Percentiles rank a stretch among this genome's conserved stretches.
Evolutionary conservation across 1,139 yeast species (phyloP).

Genomic region (Pichia cactophila): DNA sequence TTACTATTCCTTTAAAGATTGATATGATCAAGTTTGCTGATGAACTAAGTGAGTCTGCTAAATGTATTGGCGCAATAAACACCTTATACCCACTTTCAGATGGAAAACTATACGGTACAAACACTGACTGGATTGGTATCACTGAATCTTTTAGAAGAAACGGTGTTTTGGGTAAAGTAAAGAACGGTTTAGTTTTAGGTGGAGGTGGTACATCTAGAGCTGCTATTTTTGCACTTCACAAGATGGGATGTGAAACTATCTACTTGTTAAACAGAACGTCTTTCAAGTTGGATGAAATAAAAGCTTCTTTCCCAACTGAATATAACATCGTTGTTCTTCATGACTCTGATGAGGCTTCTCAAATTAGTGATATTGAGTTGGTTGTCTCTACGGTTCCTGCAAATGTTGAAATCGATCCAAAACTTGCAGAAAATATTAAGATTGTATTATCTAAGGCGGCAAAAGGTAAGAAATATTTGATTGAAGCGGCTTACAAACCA

Average conservation of each 20-base stretch:
- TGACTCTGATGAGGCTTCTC: slow-evolving; percentile 37
- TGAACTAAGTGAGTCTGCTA: slow-evolving; percentile 65
- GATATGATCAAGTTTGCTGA: slow-evolving; percentile 63
- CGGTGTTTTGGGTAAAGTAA: slow-evolving; percentile 40
- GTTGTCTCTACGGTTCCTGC: slow-evolving; percentile 89
- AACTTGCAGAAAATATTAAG: slow-evolving; percentile 38
- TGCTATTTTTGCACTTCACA: slow-evolving; percentile 78
- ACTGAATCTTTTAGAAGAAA: slow-evolving; percentile 53
- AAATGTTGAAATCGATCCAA: slow-evolving; percentile 60
- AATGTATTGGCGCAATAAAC: slow-evolving; percentile 84
- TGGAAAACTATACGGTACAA: slow-evolving; percentile 67
- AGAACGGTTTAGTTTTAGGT: slow-evolving; percentile 68
- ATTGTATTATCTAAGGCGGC: slow-evolving; percentile 38
- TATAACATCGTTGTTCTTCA: slow-evolving; percentile 56
- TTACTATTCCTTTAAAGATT: slow-evolving; percentile 83
- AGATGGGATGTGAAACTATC: slow-evolving; percentile 70
- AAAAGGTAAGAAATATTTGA: slow-evolving; percentile 43
- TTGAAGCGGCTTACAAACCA: slow-evolving; percentile 95
- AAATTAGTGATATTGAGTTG: slow-evolving; percentile 44
- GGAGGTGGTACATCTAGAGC: slow-evolving; percentile 98
- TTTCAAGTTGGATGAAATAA: slow-evolving; percentile 54
- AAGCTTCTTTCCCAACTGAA: slow-evolving; percentile 48
- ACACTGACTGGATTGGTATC: slow-evolving; percentile 96
- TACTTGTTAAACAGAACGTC: slow-evolving; percentile 78
- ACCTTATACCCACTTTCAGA: slow-evolving; percentile 59